Conservation (phyloP, 495 filamentous ascomycete genomes). For the Annulohypoxylon stygium region DNA sequence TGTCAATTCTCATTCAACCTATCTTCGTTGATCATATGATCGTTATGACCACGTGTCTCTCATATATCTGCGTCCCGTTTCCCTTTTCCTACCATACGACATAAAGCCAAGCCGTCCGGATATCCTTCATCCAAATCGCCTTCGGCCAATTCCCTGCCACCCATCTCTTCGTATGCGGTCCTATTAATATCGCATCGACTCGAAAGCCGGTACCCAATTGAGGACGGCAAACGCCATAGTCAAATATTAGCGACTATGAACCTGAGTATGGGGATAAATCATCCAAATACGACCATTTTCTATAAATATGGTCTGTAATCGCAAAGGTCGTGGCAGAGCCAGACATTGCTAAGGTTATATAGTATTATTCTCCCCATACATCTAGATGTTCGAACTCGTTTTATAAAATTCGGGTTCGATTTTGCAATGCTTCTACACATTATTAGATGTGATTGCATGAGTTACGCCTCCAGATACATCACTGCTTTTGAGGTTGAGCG, state of each 20-base stretch:
- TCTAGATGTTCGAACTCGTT: not conserved
- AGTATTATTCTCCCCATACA: slow-evolving; percentile 3
- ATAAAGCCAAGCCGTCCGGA: slow-evolving; percentile 18
- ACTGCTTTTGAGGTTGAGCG: slow-evolving; percentile 15
- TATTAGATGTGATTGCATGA: not conserved
- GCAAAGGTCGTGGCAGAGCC: slow-evolving; percentile 9
- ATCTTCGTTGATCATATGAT: slow-evolving; percentile 36
- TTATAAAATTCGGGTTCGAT: not conserved
- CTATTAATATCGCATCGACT: slow-evolving; percentile 2
- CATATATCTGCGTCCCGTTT: slow-evolving; percentile 15
- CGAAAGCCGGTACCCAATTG: slow-evolving; percentile 7
- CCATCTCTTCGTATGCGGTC: slow-evolving; percentile 18
- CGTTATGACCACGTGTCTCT: slow-evolving; percentile 35
- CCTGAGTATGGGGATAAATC: not conserved
- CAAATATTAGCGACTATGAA: not conserved
- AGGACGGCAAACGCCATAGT: slow-evolving; percentile 1
- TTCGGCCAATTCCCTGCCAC: not conserved
- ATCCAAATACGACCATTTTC: not conserved
- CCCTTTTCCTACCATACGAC: slow-evolving; percentile 16
- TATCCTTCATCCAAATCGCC: slow-evolving; percentile 9
- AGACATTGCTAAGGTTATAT: slow-evolving; percentile 12
- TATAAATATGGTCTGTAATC: not conserved
- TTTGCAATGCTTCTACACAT: not conserved
- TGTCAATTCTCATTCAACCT: slow-evolving; percentile 40
- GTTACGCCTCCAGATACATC: not conserved